Base-by-base conservation (phyloP, 2,329 filamentous ascomycete genomes). In the Pseudogymnoascus sp. region DNA sequence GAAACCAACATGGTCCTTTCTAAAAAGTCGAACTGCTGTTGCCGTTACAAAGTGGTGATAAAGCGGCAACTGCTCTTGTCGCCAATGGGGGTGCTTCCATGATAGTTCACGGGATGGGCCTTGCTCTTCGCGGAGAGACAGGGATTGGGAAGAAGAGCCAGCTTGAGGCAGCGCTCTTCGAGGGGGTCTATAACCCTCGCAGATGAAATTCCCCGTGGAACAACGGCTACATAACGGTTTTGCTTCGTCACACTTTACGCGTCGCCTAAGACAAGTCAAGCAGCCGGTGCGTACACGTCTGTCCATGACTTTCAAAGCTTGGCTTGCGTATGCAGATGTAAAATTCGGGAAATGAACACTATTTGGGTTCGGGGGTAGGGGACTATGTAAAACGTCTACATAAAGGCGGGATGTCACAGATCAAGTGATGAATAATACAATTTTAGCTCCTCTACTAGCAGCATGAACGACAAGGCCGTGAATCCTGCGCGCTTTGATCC, bases 21-120 rank as follows among this genome's bases (percentile, higher is more conserved):
- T 43, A 25, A 68, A 68, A 14, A 67, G 57, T 4, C 63, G 18
- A 1, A 61, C 35, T 1, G 60, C 66, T 3, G 65, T 68, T n/a
- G 61, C 62, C 8, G 66, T 68, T 2, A 68, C 64, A 57, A 68
- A 68, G 47, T 68, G 66, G 39, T 68, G 66, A 61, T 68, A 68
- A 9, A 68, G 58, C 11, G 66, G 65, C 4, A 66, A 35, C 22
- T 68, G 64, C 28, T 68, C 66, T 22, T 62, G 58, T 15, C 64
- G 60, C 65, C 65, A 68, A 47, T 64, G 39, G 14, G 39, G 39
- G 20, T 43, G 39, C 39, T 25, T 43, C 39, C 39, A 43, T 20
- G 39, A 43, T 4, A 43, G 39, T 18, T 43, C 39, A 22, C 18
- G 20, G 20, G 39, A 43, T 7, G 20, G 20, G 39, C 14, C 18